Conservation (phyloP, 192 early-diverging fungal species). For the Dissophora ornata region DNA sequence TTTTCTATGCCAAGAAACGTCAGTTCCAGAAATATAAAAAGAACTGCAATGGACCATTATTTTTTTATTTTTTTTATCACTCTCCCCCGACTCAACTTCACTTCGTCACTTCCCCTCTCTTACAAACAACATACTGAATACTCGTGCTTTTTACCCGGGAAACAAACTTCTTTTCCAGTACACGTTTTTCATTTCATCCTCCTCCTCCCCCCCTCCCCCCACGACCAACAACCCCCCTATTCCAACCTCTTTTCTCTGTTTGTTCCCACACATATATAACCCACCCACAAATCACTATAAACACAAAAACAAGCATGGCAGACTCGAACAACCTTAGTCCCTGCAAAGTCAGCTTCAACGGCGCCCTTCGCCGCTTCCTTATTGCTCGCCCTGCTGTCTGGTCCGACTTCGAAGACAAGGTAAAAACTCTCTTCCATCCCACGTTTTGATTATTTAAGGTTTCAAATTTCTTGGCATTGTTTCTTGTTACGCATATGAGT, state of each 20-base stretch:
- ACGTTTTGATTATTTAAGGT: conserved; percentile 6
- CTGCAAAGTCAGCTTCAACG: conserved; percentile 50
- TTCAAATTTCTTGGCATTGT: conserved; percentile 16
- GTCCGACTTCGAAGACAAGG: conserved; percentile 47
- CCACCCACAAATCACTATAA: neutral
- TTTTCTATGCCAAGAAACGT: neutral
- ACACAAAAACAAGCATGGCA: conserved; percentile 23
- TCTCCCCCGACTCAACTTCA: neutral
- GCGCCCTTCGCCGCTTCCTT: conserved; percentile 45
- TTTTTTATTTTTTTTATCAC: neutral
- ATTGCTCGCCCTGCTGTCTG: conserved; percentile 41
- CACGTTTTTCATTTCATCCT: too few relatives aligned
- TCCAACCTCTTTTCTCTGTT: neutral
- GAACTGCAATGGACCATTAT: neutral
- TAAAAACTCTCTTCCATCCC: conserved; percentile 4
- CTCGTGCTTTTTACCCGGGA: neutral
- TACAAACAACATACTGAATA: neutral
- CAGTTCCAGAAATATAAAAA: neutral
- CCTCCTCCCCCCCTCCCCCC: too few relatives aligned
- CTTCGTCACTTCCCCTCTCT: neutral
- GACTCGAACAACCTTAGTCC: conserved; percentile 39
- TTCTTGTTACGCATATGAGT: neutral
- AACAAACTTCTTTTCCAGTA: too few relatives aligned
- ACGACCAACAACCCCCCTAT: neutral
- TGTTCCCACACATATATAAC: conserved; percentile 2